Base-by-base conservation (phyloP, 2,329 filamentous ascomycete species). In the Fusarium clavum region DNA sequence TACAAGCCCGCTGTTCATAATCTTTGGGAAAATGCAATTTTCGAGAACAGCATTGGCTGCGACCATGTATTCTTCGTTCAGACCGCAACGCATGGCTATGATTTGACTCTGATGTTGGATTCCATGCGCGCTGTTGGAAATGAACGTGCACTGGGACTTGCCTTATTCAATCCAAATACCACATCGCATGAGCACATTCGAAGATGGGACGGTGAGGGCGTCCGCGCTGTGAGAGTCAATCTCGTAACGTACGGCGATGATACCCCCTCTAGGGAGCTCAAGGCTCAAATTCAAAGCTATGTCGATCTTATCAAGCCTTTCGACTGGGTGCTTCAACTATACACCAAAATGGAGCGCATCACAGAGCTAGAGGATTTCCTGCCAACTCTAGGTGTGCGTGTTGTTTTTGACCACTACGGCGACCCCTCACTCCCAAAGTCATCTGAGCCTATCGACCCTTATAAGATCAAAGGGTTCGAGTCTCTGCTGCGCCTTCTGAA, bases 391-490 rank as follows among this genome's bases (percentile, higher is more conserved):
- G 29, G 43, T 9, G n/a, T 48, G 7, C 53, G 53, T n/a, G 10
- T 56, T 7, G 53, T 56, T 12, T 56, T 56, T 56, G 53, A 56
- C 24, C 53, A 56, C 12, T 38, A 48, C 24, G 43, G 43, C 9
- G 43, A 56, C 13, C 43, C 43, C 4, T 34, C 18, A 13, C 29
- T 49, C 14, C 53, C 43, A 13, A 38, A 56, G n/a, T 22, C 30
- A 38, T 18, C 30, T 1, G 18, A 25, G 7, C 43, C 53, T 4
- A 14, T 56, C 13, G n/a, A 16, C 5, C 43, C 30, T 3, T 40
- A 38, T 24, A 32, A 56, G 12, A 56, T 34, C 20, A 27, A 27
- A 11, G 53, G 29, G 1, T 56, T 56, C 18, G 6, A 14, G 14
- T 32, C 41, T 27, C 32, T 34, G 32, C 4, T 34, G 16, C 18